A percentile compares a stretch with the other conserved stretches of the same genome.
Conservation (phyloP, 1,139 yeast species). For the Zygosaccharomyces sapae region DNA sequence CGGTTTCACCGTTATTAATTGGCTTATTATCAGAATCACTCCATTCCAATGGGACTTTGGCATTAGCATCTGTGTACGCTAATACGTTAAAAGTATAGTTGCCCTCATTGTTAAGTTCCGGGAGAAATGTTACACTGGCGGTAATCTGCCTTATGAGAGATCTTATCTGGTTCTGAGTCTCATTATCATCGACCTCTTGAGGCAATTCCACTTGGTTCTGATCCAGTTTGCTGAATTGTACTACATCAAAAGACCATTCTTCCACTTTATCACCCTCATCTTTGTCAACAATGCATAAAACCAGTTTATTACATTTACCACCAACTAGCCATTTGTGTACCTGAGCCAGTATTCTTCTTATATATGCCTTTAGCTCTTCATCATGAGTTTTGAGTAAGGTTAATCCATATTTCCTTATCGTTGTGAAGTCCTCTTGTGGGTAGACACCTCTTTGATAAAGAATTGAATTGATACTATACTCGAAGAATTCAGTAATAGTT, state of each 20-base stretch:
- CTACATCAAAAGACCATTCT: slow-evolving; percentile 73
- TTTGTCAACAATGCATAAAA: slow-evolving; percentile 66
- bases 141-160: slow-evolving; percentile 85
- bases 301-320: slow-evolving; percentile 63
- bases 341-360: slow-evolving; percentile 66
- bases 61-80: slow-evolving; percentile 74
- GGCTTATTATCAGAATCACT: slow-evolving; percentile 67
- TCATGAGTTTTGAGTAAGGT: slow-evolving; percentile 71
- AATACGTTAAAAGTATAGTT: slow-evolving; percentile 80
- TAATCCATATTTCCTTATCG: slow-evolving; percentile 76
- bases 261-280: slow-evolving; percentile 68
- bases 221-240: slow-evolving; percentile 42
- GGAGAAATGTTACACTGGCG: slow-evolving; percentile 81
- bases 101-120: slow-evolving; percentile 57
- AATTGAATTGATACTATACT: slow-evolving; percentile 73
- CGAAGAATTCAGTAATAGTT: slow-evolving; percentile 77
- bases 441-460: slow-evolving; percentile 88
- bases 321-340: slow-evolving; percentile 77
- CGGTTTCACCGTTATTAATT: slow-evolving; percentile 54
- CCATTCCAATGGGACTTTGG: slow-evolving; percentile 81
- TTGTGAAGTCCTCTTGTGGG: slow-evolving; percentile 80
- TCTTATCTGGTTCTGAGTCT: slow-evolving; percentile 71
- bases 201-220: slow-evolving; percentile 11
- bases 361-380: slow-evolving; percentile 70
- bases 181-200: slow-evolving; percentile 32